Evolutionary conservation across 2,329 filamentous ascomycete species (phyloP).

Genomic region (Drechslerella dactyloides): DNA sequence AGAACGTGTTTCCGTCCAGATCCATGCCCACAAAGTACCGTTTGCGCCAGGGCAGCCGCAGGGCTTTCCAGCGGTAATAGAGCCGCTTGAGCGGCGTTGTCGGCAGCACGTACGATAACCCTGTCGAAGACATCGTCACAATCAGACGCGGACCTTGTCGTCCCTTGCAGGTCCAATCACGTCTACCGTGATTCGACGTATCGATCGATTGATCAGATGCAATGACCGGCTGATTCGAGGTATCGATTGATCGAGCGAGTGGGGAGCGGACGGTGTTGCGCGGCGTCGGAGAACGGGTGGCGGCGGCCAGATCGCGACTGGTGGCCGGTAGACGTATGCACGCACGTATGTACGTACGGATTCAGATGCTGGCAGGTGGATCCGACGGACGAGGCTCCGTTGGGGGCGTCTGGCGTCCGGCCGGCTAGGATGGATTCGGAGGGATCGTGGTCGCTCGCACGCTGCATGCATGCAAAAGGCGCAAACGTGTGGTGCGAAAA

Average conservation of each 20-base stretch:
- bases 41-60: constrained; percentile 36
- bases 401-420: no score
- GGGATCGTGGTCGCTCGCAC: background rate
- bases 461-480: background rate
- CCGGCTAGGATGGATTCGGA: no score
- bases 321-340: background rate
- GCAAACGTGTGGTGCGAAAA: no score
- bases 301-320: background rate
- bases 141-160: no score
- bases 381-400: background rate
- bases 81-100: constrained; percentile 21
- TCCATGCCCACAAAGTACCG: constrained; percentile 61
- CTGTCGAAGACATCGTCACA: background rate
- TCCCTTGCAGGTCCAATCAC: no score
- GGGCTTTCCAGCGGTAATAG: constrained; percentile 37
- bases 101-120: constrained; percentile 17
- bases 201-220: no score
- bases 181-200: no score
- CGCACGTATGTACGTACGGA: background rate
- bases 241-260: no score
- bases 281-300: background rate
- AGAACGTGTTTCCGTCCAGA: constrained; percentile 71
- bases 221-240: no score
- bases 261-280: no score
- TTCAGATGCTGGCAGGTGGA: background rate